Conservation (phyloP, 176 grass and related monocot species). For the Ampelocalamus luodianensis region DNA sequence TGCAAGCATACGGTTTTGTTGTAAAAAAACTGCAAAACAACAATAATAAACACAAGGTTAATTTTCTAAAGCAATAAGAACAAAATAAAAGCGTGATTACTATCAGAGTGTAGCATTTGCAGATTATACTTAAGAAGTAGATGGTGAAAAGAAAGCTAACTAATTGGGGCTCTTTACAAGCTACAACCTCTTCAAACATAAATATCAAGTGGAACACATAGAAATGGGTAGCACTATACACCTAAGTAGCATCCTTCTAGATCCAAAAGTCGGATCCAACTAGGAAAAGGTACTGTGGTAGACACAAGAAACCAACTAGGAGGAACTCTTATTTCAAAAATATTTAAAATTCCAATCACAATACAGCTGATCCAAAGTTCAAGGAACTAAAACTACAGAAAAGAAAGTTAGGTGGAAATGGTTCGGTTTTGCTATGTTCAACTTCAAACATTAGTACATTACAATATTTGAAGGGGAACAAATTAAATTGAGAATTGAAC, state of each 20-base stretch:
- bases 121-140: constrained; percentile 17
- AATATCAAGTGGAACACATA: not conserved
- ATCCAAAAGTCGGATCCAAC: constrained; percentile 9
- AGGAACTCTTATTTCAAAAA: not conserved
- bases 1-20: constrained; percentile 87
- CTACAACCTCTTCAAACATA: constrained; percentile 30
- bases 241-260: not conserved
- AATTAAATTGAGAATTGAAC: no score
- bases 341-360: not conserved
- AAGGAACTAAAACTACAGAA: not conserved
- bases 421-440: not conserved
- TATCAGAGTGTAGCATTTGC: not conserved
- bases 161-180: not conserved
- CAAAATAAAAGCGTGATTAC: not conserved
- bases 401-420: not conserved
- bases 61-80: constrained; percentile 11
- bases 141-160: not conserved
- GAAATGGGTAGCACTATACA: not conserved
- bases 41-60: constrained; percentile 21
- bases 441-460: not conserved
- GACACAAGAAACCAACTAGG: not conserved
- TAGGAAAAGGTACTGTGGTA: not conserved
- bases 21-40: constrained; percentile 85
- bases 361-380: constrained; percentile 8
- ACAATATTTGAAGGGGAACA: not conserved